Evolutionary conservation across 495 filamentous ascomycete genomes (phyloP).

Genomic region (Barbatosphaeria neglecta): DNA sequence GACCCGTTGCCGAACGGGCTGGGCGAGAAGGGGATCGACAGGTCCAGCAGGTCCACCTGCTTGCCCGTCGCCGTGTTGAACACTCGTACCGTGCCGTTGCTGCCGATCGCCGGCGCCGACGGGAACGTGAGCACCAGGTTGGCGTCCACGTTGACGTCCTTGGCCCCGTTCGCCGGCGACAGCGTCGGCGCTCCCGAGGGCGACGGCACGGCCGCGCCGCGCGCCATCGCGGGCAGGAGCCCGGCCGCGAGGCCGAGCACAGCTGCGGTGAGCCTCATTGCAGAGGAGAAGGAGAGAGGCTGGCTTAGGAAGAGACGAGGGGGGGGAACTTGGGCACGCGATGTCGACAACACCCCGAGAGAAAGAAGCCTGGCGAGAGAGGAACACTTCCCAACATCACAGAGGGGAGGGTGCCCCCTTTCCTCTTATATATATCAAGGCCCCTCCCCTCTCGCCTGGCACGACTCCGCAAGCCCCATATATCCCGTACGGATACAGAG

Average conservation of each 20-base stretch:
- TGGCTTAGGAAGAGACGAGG: too few relatives aligned
- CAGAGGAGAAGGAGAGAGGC: too few relatives aligned
- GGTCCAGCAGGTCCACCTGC: constrained; percentile 5
- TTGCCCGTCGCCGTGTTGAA: constrained; percentile 2
- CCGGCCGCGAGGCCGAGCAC: background rate
- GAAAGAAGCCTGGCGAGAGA: too few relatives aligned
- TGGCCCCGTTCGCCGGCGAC: constrained; percentile 3
- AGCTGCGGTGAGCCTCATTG: background rate
- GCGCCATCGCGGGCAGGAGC: background rate
- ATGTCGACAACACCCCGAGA: too few relatives aligned
- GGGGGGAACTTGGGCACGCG: too few relatives aligned
- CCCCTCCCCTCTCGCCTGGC: too few relatives aligned
- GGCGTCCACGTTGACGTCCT: constrained; percentile 5
- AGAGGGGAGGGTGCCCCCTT: too few relatives aligned
- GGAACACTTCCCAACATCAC: too few relatives aligned
- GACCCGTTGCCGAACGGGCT: constrained; percentile 10
- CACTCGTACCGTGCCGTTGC: constrained; percentile 3
- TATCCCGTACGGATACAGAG: too few relatives aligned
- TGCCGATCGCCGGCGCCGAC: constrained; percentile 5
- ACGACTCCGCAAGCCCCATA: too few relatives aligned
- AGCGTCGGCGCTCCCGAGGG: background rate
- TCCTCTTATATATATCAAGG: too few relatives aligned
- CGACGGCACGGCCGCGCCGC: background rate
- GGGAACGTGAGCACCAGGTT: constrained; percentile 6
- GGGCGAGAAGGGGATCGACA: constrained; percentile 8